These are phyloP conservation scores for Aspergillus pseudoviridinutans DNA, from an alignment of 2,329 filamentous ascomycete genomes.

Conservation along the genomic window DNA sequence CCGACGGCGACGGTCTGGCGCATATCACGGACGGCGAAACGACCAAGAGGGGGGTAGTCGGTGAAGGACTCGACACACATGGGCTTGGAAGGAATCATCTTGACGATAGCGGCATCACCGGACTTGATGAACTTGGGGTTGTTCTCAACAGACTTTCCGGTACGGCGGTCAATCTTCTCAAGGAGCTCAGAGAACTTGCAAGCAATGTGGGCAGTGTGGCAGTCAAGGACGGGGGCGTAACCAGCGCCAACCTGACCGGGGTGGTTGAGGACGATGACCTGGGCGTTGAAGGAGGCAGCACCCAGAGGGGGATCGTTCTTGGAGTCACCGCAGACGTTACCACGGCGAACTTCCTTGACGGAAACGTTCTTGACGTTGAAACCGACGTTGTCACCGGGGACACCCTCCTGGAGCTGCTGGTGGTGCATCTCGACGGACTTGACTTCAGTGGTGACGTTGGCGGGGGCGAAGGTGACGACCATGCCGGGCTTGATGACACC, in stretches of 20 bases:
- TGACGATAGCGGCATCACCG: constrained; percentile 99
- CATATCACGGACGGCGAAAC: constrained; percentile 99
- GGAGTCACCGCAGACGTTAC: constrained; percentile 99
- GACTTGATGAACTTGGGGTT: constrained; percentile 99
- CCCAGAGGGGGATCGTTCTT: constrained; percentile 97
- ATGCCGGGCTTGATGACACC: constrained; percentile 82
- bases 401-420: constrained; percentile 94
- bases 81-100: constrained; percentile 99
- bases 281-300: constrained; percentile 93
- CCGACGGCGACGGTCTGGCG: constrained; percentile 26
- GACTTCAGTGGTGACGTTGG: constrained; percentile 99
- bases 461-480: constrained; percentile 94
- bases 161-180: constrained; percentile 99
- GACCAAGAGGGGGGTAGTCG: constrained; percentile 97
- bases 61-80: constrained; percentile 99
- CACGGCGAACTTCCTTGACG: constrained; percentile 99
- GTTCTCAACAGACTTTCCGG: constrained; percentile 92
- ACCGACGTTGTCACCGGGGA: constrained; percentile 99
- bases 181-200: constrained; percentile 99
- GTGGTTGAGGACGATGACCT: constrained; percentile 99
- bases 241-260: constrained; percentile 98
- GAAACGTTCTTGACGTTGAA: constrained; percentile 99
- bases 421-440: constrained; percentile 99
- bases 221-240: constrained; percentile 98
- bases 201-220: constrained; percentile 99